Conservation (phyloP, 2,329 filamentous ascomycete genomes). For the Neofusicoccum kwambonambiense region DNA sequence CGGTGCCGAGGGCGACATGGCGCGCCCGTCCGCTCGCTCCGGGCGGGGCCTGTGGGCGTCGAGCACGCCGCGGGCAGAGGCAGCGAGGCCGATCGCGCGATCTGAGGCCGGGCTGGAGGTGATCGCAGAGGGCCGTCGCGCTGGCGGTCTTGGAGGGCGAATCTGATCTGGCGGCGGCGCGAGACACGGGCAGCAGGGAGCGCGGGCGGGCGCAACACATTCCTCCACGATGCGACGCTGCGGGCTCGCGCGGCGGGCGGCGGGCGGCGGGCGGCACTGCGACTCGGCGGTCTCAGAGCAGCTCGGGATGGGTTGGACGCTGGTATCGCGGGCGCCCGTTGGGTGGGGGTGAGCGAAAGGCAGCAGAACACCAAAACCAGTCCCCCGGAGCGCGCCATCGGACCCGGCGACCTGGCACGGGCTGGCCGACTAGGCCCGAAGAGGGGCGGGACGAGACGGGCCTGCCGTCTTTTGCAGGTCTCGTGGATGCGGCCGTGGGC, state of each 20-base stretch:
- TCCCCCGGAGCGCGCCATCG: slow-evolving; percentile 8
- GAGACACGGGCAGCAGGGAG: background rate
- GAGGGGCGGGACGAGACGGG: slow-evolving; percentile 9
- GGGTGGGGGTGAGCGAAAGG: background rate
- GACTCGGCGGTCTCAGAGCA: slow-evolving; percentile 1
- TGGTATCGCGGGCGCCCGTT: background rate
- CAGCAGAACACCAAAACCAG: slow-evolving; percentile 13
- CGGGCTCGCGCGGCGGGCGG: background rate
- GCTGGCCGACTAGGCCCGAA: slow-evolving; percentile 1
- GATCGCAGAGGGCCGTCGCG: background rate
- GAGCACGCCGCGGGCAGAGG: background rate
- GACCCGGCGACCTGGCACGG: slow-evolving; percentile 12
- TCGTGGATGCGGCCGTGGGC: slow-evolving; percentile 2
- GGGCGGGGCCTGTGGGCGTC: background rate
- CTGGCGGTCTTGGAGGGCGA: background rate
- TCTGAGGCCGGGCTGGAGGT: background rate
- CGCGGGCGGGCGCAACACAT: background rate
- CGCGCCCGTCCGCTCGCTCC: background rate
- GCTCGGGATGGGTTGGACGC: background rate
- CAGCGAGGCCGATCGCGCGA: too few relatives aligned
- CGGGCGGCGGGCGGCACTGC: background rate
- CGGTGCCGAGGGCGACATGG: background rate
- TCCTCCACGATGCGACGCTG: slow-evolving; percentile 12
- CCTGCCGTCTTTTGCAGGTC: slow-evolving; percentile 11
- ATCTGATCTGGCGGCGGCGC: background rate